Evolutionary conservation across 2,329 filamentous ascomycete genomes (phyloP).

Genomic region (Fusarium sublunatum): DNA sequence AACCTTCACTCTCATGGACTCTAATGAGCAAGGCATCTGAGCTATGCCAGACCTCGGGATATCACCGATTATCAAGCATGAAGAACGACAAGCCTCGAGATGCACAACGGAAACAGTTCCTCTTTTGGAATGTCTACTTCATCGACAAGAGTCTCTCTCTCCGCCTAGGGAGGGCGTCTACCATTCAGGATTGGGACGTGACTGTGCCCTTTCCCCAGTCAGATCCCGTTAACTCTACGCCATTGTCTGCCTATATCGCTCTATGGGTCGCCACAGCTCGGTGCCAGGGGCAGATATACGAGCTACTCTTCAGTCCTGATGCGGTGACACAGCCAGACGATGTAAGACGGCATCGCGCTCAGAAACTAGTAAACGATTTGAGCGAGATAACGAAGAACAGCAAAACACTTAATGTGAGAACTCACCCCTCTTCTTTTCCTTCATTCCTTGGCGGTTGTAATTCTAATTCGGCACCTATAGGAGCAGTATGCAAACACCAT

Average conservation of each 20-base stretch:
- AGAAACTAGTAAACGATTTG: slow-evolving; percentile 47
- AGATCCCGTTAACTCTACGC: slow-evolving; percentile 45
- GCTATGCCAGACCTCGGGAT: slow-evolving; percentile 48
- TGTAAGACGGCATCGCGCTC: slow-evolving; percentile 50
- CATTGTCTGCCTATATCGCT: slow-evolving; percentile 52
- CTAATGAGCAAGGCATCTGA: slow-evolving; percentile 49
- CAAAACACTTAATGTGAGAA: slow-evolving; percentile 33
- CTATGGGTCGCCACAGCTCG: slow-evolving; percentile 64
- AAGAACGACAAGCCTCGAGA: slow-evolving; percentile 38
- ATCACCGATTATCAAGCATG: slow-evolving; percentile 45
- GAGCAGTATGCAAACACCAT: slow-evolving; percentile 42
- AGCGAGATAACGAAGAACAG: slow-evolving; percentile 43
- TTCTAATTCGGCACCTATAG: slow-evolving; percentile 17
- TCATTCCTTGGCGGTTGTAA: not conserved
- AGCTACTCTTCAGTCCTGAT: slow-evolving; percentile 62
- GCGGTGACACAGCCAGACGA: slow-evolving; percentile 51
- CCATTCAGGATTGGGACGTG: slow-evolving; percentile 69
- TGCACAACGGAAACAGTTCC: slow-evolving; percentile 42
- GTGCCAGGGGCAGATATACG: slow-evolving; percentile 67
- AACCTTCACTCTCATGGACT: slow-evolving; percentile 49
- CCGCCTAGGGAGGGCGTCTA: slow-evolving; percentile 63
- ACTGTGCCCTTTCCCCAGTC: slow-evolving; percentile 53
- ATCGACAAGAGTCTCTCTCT: slow-evolving; percentile 67
- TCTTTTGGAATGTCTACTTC: slow-evolving; percentile 70
- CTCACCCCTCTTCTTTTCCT: not conserved